Evolutionary conservation across 805 yeast genomes (phyloP).

Genomic region (Kazachstania bromeliacearum): DNA sequence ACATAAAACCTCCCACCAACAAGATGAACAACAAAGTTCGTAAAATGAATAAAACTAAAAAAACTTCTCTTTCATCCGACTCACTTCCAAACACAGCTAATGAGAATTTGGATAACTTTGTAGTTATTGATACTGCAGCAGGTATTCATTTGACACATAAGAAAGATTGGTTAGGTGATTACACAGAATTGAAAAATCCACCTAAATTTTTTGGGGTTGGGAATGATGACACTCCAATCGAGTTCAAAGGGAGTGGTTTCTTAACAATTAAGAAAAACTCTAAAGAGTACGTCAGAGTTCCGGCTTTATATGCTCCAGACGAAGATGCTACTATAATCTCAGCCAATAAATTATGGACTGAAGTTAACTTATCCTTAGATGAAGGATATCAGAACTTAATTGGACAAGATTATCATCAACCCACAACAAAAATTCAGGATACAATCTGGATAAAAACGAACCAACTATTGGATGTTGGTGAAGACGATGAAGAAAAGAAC

Average conservation of each 20-base stretch:
- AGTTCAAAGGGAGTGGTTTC: background rate
- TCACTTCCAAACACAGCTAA: too few relatives aligned
- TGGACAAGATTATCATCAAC: background rate
- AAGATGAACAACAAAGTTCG: background rate
- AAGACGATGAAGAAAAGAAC: too few relatives aligned
- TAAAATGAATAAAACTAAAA: background rate
- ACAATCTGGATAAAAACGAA: constrained; percentile 1
- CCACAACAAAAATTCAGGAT: background rate
- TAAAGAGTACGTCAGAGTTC: background rate
- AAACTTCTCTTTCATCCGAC: background rate
- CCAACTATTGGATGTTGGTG: too few relatives aligned
- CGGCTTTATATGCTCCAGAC: constrained; percentile 1
- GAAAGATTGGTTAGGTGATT: background rate
- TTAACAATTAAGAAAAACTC: background rate
- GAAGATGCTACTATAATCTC: constrained; percentile 5
- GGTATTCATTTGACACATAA: constrained; percentile 1
- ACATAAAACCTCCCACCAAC: background rate
- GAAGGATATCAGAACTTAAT: constrained; percentile 1
- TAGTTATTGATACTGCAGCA: constrained; percentile 2
- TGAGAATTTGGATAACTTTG: background rate
- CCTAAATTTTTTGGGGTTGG: constrained; percentile 4
- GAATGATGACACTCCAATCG: background rate
- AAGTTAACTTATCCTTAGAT: background rate
- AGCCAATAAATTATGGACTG: constrained; percentile 1
- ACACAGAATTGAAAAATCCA: background rate